Base-by-base conservation (phyloP, 192 early-diverging fungal genomes). In the Coemansia sp. region DNA sequence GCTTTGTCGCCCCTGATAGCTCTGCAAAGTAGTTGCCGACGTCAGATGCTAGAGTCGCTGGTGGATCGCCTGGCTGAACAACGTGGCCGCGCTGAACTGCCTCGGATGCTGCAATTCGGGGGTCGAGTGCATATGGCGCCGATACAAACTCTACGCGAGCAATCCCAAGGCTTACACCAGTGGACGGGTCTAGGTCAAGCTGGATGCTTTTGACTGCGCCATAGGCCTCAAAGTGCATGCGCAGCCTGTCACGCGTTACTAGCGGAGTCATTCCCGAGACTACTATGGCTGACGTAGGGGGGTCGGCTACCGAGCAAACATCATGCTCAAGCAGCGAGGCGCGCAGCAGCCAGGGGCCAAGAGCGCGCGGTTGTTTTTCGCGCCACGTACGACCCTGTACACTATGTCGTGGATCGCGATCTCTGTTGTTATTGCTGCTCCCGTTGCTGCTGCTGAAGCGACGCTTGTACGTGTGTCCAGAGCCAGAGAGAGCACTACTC, bases 141-240 rank as follows among this genome's bases (percentile, higher is more conserved):
- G 56, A 58, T 11, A 70, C 64, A 70, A 75, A 76, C 24, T 82
- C 80, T 31, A 82, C 38, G 3, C 71, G 67, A 17, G 84, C 84
- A 61, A 85, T 53, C 2, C 84, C 84, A 45, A 85, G 66, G 29
- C 84, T 82, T 67, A 75, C 72, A 13, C 84, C 84, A 5, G 84
- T 85, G 11, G 74, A 71, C 27, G 74, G 80, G 42, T 78, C 80
- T 41, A 75, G 74, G 2, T 63, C 84, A 29, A 85, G 64, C 20
- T 74, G 70, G 7, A 85, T 62, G 4, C 62, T 42, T 34, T 70
- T 69, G 32, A 85, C 72, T 6, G 74, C 73, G 6, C 84, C 84
- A 51, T 74, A 85, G 15, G 60, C 34, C 39, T 63, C 53, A 71
- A 82, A 82, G 50, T 79, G 80, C 9, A 71, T 46, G 4, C 74